Base-by-base conservation (phyloP, 352 stramenopile species). In the Pythium rhizo-oryzae region DNA sequence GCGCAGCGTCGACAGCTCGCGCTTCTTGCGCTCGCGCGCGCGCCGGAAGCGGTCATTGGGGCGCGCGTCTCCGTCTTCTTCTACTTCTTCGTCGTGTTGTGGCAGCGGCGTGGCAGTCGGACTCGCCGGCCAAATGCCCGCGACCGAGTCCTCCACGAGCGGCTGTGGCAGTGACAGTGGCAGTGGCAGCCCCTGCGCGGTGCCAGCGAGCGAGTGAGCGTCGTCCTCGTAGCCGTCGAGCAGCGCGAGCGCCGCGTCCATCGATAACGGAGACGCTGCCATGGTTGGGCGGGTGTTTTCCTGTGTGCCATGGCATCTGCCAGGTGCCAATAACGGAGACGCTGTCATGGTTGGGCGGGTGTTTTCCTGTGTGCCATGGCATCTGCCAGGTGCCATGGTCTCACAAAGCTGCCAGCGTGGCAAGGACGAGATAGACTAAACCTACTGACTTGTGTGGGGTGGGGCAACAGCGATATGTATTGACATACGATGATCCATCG, bases 1-100 rank as follows among this genome's bases (percentile, higher is more conserved):
- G 12, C 62, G 62, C 2, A 59, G 39, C 19, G 43, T 19, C 35
- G 28, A 23, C 8, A 62, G 54, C 23, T 69, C 62, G 16, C 50
- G 23, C 46, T 69, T 69, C 54, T 69, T 69, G 25, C 43, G 55
- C 28, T 69, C 53, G 8, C 62, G 37, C 13, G 62, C 62, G 7
- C 62, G 62, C 25, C 58, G 57, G 54, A 69, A 69, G 4, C 62
- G 52, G 23, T 69, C 60, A 3, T 0, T 67, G 24, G 57, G 8
- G 18, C 11, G 50, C 8, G 13, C 23, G 50, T 21, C 25, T 16
- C 1, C 44, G 2, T 57, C 28, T 6, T 33, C 4, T n/a, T 55
- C 41, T 19, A 21, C 41, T 3, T 19, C 41, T 19, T 47, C 12
- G 11, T 39, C 19, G 8, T 30, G 4, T 16, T 4, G 16, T 21